Evolutionary conservation across 352 stramenopile species (phyloP).

Genomic region (Phytophthora idaei): DNA sequence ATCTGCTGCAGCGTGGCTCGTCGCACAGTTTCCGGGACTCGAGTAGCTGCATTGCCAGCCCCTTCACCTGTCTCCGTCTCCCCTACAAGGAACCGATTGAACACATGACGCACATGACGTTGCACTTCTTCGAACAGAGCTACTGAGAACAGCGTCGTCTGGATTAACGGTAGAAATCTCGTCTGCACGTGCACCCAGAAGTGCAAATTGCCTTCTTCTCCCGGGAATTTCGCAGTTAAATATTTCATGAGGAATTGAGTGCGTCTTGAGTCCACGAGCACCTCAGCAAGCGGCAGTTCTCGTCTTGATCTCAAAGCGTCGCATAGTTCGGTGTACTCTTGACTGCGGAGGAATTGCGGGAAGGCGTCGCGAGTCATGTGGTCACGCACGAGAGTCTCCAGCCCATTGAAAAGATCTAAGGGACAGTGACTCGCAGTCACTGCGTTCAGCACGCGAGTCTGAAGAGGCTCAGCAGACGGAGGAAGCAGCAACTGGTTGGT

Average conservation of each 20-base stretch:
- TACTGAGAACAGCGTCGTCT: conserved; percentile 66
- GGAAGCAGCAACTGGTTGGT: conserved; percentile 27
- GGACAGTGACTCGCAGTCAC: conserved; percentile 41
- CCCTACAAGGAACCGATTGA: conserved; percentile 65
- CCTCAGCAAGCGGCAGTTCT: conserved; percentile 65
- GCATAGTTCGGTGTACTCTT: conserved; percentile 60
- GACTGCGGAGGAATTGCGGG: conserved; percentile 49
- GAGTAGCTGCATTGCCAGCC: conserved; percentile 29
- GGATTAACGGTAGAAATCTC: conserved; percentile 67
- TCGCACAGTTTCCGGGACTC: conserved; percentile 56
- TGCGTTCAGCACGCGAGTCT: conserved; percentile 35
- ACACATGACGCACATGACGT: conserved; percentile 60
- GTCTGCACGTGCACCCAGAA: conserved; percentile 85
- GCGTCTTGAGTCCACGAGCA: conserved; percentile 61
- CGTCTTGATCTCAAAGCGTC: conserved; percentile 55
- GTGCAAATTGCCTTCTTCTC: conserved; percentile 56
- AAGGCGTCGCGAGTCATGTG: conserved; percentile 60
- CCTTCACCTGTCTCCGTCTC: conserved; percentile 14
- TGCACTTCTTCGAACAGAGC: conserved; percentile 80
- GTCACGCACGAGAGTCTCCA: conserved; percentile 58
- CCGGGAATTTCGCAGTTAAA: conserved; percentile 35
- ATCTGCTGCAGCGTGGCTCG: conserved; percentile 71
- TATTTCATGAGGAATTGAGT: conserved; percentile 65
- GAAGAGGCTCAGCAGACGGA: conserved; percentile 35
- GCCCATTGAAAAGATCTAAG: conserved; percentile 62